These are phyloP conservation scores for Pseudocercospora cruenta DNA, from an alignment of 2,329 filamentous ascomycete species.

Conservation along the genomic window DNA sequence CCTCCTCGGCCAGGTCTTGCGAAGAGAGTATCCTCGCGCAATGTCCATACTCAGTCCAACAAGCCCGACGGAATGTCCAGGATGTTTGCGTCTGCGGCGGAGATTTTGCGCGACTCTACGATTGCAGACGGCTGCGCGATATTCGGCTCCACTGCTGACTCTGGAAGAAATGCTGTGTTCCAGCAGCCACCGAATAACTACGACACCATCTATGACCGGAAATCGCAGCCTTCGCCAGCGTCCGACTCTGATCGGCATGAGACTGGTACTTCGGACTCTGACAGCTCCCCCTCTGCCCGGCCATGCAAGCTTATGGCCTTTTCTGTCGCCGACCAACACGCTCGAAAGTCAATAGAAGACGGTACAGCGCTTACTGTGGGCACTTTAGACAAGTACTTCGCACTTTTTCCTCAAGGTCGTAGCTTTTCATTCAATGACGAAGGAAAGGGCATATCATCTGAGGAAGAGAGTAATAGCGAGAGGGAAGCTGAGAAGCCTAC, in stretches of 20 bases:
- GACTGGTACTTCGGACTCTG: slow-evolving; percentile 29
- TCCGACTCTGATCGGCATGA: slow-evolving; percentile 27
- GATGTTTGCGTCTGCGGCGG: slow-evolving; percentile 32
- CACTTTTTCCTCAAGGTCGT: slow-evolving; percentile 33
- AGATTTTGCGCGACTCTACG: slow-evolving; percentile 36
- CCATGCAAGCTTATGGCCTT: slow-evolving; percentile 32
- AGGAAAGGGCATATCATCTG: slow-evolving; percentile 31
- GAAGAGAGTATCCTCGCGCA: slow-evolving; percentile 22
- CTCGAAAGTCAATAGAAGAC: slow-evolving; percentile 29
- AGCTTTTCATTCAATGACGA: slow-evolving; percentile 35
- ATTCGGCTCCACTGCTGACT: slow-evolving; percentile 32
- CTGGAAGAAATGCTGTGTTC: slow-evolving; percentile 21
- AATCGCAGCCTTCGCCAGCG: slow-evolving; percentile 18
- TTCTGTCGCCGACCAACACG: slow-evolving; percentile 30
- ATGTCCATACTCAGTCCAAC: slow-evolving; percentile 1
- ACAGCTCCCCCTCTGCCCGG: slow-evolving; percentile 26
- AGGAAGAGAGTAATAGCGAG: slow-evolving; percentile 32
- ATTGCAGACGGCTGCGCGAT: slow-evolving; percentile 36
- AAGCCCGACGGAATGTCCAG: slow-evolving; percentile 27
- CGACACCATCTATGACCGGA: slow-evolving; percentile 9
- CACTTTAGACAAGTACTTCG: slow-evolving; percentile 36
- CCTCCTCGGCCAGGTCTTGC: slow-evolving; percentile 14
- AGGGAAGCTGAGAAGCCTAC: slow-evolving; percentile 33
- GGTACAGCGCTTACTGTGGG: slow-evolving; percentile 29
- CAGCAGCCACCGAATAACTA: slow-evolving; percentile 17